A percentile compares a stretch with the other conserved stretches of the same genome.
phyloP scores from a whole-genome alignment of 495 filamentous ascomycete genomes.

The Cudoniella acicularis region DNA sequence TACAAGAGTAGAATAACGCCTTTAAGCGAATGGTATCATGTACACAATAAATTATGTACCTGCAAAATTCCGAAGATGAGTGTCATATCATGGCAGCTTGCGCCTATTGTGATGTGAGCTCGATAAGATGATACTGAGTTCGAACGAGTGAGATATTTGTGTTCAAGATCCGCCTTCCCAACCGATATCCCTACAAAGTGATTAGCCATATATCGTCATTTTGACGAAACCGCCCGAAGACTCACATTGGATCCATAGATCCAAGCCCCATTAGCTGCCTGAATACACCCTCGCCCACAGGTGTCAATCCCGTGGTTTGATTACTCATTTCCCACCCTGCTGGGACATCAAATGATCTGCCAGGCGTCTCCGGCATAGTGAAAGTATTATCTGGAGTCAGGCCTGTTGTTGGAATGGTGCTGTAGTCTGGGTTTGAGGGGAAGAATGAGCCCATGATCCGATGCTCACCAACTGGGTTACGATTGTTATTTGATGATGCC shows the following conservation, averaged over 20 bases:
- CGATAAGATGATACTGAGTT: background rate
- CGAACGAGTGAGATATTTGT: background rate
- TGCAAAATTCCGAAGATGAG: background rate
- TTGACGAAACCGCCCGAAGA: background rate
- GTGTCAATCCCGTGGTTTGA: slow-evolving; percentile 39
- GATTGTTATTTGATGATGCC: slow-evolving; percentile 32
- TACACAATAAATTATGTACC: background rate
- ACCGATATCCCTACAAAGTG: slow-evolving; percentile 19
- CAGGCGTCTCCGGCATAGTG: slow-evolving; percentile 31
- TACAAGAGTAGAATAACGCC: background rate
- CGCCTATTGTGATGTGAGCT: too few species aligned
- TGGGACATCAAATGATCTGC: slow-evolving; percentile 34
- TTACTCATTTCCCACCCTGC: slow-evolving; percentile 34
- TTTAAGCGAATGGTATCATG: slow-evolving; percentile 1
- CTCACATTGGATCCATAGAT: slow-evolving; percentile 25
- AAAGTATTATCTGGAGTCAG: slow-evolving; percentile 26
- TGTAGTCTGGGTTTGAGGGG: slow-evolving; percentile 18
- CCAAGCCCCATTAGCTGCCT: slow-evolving; percentile 39
- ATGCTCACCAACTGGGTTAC: slow-evolving; percentile 29
- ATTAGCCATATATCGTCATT: too few species aligned
- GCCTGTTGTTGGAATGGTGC: slow-evolving; percentile 15
- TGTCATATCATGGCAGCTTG: too few species aligned
- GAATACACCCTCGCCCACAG: slow-evolving; percentile 44
- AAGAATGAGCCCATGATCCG: slow-evolving; percentile 19
- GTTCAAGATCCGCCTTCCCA: slow-evolving; percentile 20